These are phyloP conservation scores for Spatholobus suberectus DNA, from an alignment of 306 rosid species.

Conservation along the genomic window DNA sequence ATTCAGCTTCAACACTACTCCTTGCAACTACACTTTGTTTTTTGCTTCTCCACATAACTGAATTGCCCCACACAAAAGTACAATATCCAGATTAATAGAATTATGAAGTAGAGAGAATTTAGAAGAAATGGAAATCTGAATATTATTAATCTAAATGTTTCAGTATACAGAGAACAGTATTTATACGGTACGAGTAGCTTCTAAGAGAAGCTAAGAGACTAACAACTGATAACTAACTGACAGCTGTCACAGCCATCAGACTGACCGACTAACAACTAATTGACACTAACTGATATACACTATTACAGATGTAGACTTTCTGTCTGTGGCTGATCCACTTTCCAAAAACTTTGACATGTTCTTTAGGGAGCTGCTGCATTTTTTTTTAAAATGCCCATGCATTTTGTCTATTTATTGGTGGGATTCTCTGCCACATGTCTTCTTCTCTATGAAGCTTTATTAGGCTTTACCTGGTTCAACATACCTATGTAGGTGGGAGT, in stretches of 20 bases:
- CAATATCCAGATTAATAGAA: neutral
- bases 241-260: no score
- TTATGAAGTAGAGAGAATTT: no score
- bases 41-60: neutral
- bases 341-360: neutral
- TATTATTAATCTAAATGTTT: no score
- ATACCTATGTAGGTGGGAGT: neutral
- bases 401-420: neutral
- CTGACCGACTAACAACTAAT: no score
- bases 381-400: neutral
- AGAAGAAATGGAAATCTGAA: no score
- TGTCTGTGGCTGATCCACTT: neutral
- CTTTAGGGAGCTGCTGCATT: neutral
- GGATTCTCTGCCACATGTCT: neutral
- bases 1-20: neutral
- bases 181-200: no score
- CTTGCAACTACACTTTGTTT: neutral
- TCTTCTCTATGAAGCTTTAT: neutral
- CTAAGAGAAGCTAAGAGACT: no score
- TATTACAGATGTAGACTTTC: neutral
- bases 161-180: no score
- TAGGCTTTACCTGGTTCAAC: neutral
- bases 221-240: no score
- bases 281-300: no score
- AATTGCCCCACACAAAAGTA: neutral